A percentile compares a stretch with the other conserved stretches of the same genome.
Conservation (phyloP, 2,329 filamentous ascomycete genomes). For the Aspergillus thermomutatus region DNA sequence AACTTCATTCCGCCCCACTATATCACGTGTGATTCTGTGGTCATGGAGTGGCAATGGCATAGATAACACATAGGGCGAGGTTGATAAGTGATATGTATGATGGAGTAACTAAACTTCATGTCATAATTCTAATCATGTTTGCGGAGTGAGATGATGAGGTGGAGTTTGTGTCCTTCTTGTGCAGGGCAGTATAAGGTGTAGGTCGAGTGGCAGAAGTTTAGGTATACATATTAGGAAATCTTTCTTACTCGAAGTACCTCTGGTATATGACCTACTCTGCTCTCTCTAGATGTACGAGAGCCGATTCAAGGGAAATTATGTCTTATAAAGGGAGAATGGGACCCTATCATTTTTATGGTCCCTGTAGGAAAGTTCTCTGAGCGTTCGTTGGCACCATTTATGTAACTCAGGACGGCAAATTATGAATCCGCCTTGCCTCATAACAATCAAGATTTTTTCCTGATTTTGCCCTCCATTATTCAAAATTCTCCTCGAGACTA, state of each 20-base stretch:
- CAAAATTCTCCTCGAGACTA: neutral
- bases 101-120: neutral
- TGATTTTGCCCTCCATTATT: slow-evolving; percentile 1
- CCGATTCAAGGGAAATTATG: neutral
- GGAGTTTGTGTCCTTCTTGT: neutral
- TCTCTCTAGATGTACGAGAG: neutral
- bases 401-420: slow-evolving; percentile 11
- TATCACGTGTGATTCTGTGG: neutral
- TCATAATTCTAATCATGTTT: neutral
- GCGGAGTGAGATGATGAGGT: neutral
- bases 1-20: neutral
- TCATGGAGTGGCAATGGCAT: neutral
- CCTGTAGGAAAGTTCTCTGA: neutral
- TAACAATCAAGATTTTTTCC: neutral
- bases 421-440: slow-evolving; percentile 7
- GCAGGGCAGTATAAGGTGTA: neutral
- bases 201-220: neutral
- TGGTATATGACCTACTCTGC: too few relatives aligned
- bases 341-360: neutral
- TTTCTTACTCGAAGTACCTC: neutral
- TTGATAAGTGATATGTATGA: neutral
- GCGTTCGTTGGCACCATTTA: slow-evolving; percentile 1
- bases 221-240: neutral
- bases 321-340: neutral
- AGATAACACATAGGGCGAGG: neutral